These are phyloP conservation scores for Cercophora sp. DNA, from an alignment of 495 filamentous ascomycete genomes.

Conservation along the genomic window DNA sequence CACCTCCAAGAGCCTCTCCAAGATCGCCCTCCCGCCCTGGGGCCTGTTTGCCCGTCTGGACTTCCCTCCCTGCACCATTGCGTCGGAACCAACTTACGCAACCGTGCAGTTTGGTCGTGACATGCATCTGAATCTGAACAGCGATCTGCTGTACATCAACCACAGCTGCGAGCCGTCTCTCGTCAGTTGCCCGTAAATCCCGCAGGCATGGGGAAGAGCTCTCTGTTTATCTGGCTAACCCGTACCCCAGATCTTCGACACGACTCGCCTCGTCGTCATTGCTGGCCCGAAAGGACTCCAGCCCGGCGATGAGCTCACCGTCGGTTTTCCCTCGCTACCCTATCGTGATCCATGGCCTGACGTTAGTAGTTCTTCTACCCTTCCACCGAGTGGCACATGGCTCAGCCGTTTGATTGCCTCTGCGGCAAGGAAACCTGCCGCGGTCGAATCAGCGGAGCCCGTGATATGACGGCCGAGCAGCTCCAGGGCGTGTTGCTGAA, in stretches of 20 bases:
- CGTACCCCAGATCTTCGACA: conserved; percentile 60
- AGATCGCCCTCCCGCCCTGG: conserved; percentile 58
- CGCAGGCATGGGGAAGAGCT: not conserved
- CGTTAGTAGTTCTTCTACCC: conserved; percentile 64
- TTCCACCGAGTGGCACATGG: conserved; percentile 72
- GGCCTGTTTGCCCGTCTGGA: conserved; percentile 51
- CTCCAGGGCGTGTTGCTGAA: conserved; percentile 52
- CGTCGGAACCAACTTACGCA: conserved; percentile 56
- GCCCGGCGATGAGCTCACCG: conserved; percentile 60
- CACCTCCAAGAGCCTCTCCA: conserved; percentile 58
- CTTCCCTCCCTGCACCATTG: conserved; percentile 53
- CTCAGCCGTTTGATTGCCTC: conserved; percentile 64
- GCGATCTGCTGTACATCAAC: conserved; percentile 71
- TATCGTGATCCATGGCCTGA: not conserved
- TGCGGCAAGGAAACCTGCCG: conserved; percentile 53
- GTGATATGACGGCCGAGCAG: conserved; percentile 43
- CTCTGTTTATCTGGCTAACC: not conserved
- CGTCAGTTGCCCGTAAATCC: conserved; percentile 30
- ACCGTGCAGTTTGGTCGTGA: conserved; percentile 61
- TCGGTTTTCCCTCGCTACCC: conserved; percentile 23
- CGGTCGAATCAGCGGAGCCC: conserved; percentile 52
- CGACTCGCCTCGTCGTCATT: conserved; percentile 56
- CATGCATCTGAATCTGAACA: conserved; percentile 69
- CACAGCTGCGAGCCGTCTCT: conserved; percentile 68
- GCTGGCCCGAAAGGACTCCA: conserved; percentile 55